phyloP scores from a whole-genome alignment of 306 rosid species.

The Cicer judaicum region DNA sequence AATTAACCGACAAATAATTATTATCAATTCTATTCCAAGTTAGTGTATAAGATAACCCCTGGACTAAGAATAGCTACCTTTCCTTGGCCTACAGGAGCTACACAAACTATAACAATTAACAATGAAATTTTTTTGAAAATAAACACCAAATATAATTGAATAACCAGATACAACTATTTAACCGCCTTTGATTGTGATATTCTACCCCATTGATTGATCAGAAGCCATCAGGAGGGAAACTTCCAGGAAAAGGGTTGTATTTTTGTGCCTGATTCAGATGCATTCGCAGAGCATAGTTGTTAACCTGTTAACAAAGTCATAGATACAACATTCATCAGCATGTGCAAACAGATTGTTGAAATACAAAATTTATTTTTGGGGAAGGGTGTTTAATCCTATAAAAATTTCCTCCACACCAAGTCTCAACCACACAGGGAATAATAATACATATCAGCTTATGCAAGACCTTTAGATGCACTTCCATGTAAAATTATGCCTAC shows the following conservation, averaged over 20 bases:
- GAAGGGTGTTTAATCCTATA: not conserved
- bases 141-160: conserved; percentile 27
- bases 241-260: conserved; percentile 79
- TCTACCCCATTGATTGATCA: conserved; percentile 43
- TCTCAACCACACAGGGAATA: not conserved
- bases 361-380: not conserved
- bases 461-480: conserved; percentile 11
- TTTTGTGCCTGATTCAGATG: conserved; percentile 95
- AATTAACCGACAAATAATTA: conserved; percentile 37
- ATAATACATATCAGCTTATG: not conserved
- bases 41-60: conserved; percentile 31
- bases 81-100: conserved; percentile 41
- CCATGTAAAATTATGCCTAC: not conserved
- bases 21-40: conserved; percentile 29
- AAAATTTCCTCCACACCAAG: not conserved
- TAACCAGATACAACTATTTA: conserved; percentile 40
- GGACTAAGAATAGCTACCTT: conserved; percentile 38
- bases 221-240: conserved; percentile 85
- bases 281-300: conserved; percentile 90
- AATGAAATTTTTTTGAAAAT: conserved; percentile 10
- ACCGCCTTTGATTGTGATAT: conserved; percentile 41
- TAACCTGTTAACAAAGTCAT: conserved; percentile 63
- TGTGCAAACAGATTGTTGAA: not conserved
- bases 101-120: conserved; percentile 38
- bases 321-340: conserved; percentile 31